Evolutionary conservation across 23 red algal species (phyloP).

Genomic region (Chondrus crispus): DNA sequence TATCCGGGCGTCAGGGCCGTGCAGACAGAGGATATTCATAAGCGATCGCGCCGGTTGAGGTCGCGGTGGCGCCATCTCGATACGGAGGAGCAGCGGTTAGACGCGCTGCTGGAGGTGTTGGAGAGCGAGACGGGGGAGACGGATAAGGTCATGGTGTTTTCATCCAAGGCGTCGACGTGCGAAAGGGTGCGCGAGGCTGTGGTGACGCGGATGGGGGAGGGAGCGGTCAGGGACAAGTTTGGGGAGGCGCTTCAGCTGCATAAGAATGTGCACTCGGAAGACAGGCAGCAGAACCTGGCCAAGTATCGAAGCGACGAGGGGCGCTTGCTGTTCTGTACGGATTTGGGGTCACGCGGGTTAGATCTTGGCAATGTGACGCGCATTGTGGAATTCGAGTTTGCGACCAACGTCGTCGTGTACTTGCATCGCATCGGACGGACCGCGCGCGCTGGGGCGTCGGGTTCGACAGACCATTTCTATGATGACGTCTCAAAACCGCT

Average conservation of each 20-base stretch:
- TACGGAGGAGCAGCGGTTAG: constrained; percentile 8
- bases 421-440: constrained; percentile 95
- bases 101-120: constrained; percentile 29
- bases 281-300: constrained; percentile 48
- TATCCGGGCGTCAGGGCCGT: constrained; percentile 61
- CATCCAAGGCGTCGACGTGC: constrained; percentile 3
- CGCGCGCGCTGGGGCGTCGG: constrained; percentile 56
- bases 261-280: neutral
- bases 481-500: constrained; percentile 42
- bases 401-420: constrained; percentile 78
- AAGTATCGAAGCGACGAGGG: constrained; percentile 53
- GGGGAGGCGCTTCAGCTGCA: constrained; percentile 53
- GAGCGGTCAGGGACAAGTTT: constrained; percentile 18
- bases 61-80: constrained; percentile 19
- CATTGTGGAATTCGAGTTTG: constrained; percentile 89
- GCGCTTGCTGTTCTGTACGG: constrained; percentile 86
- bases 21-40: constrained; percentile 63
- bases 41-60: constrained; percentile 9
- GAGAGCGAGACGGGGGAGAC: neutral
- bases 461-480: constrained; percentile 64
- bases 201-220: neutral
- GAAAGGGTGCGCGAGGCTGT: neutral
- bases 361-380: constrained; percentile 83
- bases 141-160: constrained; percentile 76
- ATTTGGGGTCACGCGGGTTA: constrained; percentile 87